Conservation (phyloP, 139 green algal species). For the Chlamydomonas sp. region DNA sequence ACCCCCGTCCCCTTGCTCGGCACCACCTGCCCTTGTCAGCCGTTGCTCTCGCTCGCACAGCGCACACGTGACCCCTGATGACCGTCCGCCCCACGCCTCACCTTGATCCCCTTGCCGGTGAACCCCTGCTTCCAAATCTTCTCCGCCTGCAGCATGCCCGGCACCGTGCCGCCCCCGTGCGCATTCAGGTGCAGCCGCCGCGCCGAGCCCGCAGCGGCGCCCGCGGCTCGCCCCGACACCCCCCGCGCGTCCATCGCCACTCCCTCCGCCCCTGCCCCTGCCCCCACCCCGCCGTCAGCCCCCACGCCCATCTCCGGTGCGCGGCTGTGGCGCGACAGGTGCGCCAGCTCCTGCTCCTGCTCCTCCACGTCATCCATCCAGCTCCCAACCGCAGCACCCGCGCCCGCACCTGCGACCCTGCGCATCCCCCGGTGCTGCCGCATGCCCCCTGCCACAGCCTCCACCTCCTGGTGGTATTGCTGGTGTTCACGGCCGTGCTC, state of each 20-base stretch:
- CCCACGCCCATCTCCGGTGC: not conserved
- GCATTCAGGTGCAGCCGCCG: constrained; percentile 2
- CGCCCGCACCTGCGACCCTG: not conserved
- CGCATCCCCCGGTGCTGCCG: not conserved
- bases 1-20: too few species aligned
- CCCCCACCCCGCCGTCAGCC: not conserved
- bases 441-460: not conserved
- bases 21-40: not conserved
- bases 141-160: constrained; percentile 66
- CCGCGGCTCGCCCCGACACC: not conserved
- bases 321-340: not conserved
- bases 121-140: constrained; percentile 87
- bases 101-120: constrained; percentile 80
- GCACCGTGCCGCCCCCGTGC: constrained; percentile 48
- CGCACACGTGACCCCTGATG: not conserved
- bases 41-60: not conserved
- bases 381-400: not conserved
- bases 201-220: not conserved
- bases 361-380: not conserved
- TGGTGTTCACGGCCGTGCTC: not conserved
- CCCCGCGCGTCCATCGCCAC: not conserved
- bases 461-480: not conserved
- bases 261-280: not conserved
- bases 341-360: not conserved
- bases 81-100: constrained; percentile 32